A percentile compares a stretch with the other conserved stretches of the same genome.
These are phyloP conservation scores for Chaetomium olivaceum DNA, from an alignment of 2,329 filamentous ascomycete genomes.

Conservation along the genomic window DNA sequence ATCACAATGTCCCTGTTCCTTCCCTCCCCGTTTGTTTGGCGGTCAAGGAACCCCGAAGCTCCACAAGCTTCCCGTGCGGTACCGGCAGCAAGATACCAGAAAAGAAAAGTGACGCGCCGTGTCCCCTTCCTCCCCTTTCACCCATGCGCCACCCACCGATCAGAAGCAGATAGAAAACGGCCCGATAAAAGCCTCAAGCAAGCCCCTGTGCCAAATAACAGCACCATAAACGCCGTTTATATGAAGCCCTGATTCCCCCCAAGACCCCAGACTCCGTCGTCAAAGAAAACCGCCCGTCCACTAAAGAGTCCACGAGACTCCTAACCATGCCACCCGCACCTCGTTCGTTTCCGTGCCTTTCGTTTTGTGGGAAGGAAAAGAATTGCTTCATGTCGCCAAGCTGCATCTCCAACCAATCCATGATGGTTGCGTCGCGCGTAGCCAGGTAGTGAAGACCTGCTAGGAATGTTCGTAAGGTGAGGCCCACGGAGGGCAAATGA, in stretches of 20 bases:
- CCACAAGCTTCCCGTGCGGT: neutral
- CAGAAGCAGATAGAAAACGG: neutral
- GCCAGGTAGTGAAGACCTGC: neutral
- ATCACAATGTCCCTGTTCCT: neutral
- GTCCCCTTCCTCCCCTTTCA: conserved; percentile 19
- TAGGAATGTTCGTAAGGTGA: neutral
- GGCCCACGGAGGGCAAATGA: neutral
- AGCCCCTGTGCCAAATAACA: neutral
- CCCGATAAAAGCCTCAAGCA: conserved; percentile 1
- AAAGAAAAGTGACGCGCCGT: conserved; percentile 9
- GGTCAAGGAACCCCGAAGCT: neutral
- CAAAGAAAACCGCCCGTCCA: neutral
- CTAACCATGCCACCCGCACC: conserved; percentile 5
- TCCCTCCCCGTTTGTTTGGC: neutral
- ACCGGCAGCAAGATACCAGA: conserved; percentile 4
- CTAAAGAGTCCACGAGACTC: neutral
- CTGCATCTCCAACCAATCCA: neutral
- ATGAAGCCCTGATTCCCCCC: conserved; percentile 8
- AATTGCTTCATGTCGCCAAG: neutral
- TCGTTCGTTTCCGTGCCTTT: conserved; percentile 15
- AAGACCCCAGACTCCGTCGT: neutral
- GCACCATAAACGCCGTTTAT: conserved; percentile 26
- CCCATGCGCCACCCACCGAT: conserved; percentile 22
- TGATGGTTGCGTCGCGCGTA: neutral
- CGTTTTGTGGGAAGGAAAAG: neutral